A percentile compares a stretch with the other conserved stretches of the same genome.
Evolutionary conservation across 2,329 filamentous ascomycete genomes (phyloP).

Genomic region (Pseudocercospora vitis): DNA sequence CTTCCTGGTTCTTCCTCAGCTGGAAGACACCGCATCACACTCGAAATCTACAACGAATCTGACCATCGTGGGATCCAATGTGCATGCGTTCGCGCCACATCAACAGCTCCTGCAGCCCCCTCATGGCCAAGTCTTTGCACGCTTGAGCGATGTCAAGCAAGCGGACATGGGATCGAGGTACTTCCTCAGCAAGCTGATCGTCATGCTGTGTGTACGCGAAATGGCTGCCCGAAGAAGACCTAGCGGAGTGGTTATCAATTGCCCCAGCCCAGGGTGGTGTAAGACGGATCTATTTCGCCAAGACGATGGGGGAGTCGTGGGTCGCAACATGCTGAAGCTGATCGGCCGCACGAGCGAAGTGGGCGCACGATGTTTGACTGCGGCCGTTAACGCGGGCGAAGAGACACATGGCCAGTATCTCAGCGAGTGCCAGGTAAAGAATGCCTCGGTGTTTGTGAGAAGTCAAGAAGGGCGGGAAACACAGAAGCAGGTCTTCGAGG

Average conservation of each 20-base stretch:
- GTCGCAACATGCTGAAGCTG: constrained; percentile 22
- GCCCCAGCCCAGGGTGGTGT: constrained; percentile 53
- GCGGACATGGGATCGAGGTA: constrained; percentile 22
- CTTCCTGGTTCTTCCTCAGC: constrained; percentile 50
- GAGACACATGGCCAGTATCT: constrained; percentile 45
- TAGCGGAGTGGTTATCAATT: constrained; percentile 47
- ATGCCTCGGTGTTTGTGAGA: constrained; percentile 34
- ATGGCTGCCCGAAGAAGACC: constrained; percentile 14
- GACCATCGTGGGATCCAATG: constrained; percentile 43
- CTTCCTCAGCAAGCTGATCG: constrained; percentile 27
- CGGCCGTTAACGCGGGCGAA: constrained; percentile 33
- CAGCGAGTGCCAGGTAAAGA: constrained; percentile 36
- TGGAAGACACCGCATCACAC: constrained; percentile 44
- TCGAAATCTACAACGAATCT: constrained; percentile 30
- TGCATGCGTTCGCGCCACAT: constrained; percentile 46
- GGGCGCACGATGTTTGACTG: constrained; percentile 42
- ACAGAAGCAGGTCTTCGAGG: constrained; percentile 40
- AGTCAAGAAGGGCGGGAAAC: constrained; percentile 37
- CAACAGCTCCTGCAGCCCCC: constrained; percentile 49
- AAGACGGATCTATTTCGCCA: constrained; percentile 44
- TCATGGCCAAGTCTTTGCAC: constrained; percentile 11
- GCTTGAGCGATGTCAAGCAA: constrained; percentile 17
- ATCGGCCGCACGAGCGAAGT: constrained; percentile 40
- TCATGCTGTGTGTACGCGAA: constrained; percentile 24
- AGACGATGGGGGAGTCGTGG: constrained; percentile 22